Evolutionary conservation across 2,329 filamentous ascomycete species (phyloP).

Genomic region (Cladobotryum mycophilum): DNA sequence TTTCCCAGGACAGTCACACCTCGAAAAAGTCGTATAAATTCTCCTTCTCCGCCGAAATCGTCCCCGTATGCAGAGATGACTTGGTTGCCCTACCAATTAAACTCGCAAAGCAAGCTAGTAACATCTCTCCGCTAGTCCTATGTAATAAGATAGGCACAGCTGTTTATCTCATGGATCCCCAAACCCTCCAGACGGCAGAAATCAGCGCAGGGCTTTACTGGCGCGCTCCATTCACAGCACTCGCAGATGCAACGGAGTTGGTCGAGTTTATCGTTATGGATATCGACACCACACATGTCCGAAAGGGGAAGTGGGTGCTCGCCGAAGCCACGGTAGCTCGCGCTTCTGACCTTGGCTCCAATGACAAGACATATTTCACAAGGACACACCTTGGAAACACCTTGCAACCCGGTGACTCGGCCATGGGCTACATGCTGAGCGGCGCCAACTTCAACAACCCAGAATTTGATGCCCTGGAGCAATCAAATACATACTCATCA

Average conservation of each 20-base stretch:
- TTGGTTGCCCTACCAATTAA: slow-evolving; percentile 88
- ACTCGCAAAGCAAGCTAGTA: slow-evolving; percentile 78
- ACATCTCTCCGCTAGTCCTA: slow-evolving; percentile 78
- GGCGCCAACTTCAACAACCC: slow-evolving; percentile 90
- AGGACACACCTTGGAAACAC: slow-evolving; percentile 84
- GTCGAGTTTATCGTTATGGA: slow-evolving; percentile 94
- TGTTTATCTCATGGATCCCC: slow-evolving; percentile 82
- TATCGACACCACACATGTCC: slow-evolving; percentile 70
- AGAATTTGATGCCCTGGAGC: slow-evolving; percentile 76
- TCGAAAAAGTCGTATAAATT: slow-evolving; percentile 92
- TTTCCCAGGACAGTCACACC: slow-evolving; percentile 89
- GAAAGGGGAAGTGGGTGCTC: slow-evolving; percentile 75
- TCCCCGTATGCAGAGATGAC: slow-evolving; percentile 96
- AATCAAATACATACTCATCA: slow-evolving; percentile 66
- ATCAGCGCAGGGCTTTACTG: slow-evolving; percentile 80
- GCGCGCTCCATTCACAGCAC: slow-evolving; percentile 76
- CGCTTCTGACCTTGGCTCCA: slow-evolving; percentile 77
- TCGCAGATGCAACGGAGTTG: slow-evolving; percentile 78
- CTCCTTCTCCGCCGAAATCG: slow-evolving; percentile 78
- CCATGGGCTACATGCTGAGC: slow-evolving; percentile 85
- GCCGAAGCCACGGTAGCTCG: slow-evolving; percentile 85
- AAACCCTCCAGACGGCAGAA: slow-evolving; percentile 85
- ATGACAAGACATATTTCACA: slow-evolving; percentile 83
- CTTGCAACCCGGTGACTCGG: slow-evolving; percentile 83
- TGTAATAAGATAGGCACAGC: slow-evolving; percentile 86